Percentiles rank a stretch among this genome's conserved stretches.
These are phyloP conservation scores for Termitomyces sp. DNA, from an alignment of 768 basidiomycete species.

Conservation along the genomic window DNA sequence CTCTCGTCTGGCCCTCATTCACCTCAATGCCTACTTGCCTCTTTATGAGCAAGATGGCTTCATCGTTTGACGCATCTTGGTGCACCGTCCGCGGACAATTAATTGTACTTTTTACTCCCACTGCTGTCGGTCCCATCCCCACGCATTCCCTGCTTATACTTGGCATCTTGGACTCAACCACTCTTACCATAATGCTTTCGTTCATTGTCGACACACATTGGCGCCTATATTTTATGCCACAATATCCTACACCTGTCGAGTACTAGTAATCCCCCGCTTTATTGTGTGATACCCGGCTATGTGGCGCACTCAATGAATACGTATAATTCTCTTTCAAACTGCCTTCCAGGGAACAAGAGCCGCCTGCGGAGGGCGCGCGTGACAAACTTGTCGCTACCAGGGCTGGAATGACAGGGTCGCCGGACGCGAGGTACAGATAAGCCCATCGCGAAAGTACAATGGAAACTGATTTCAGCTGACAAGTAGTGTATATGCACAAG, in stretches of 20 bases:
- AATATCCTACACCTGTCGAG: conserved; percentile 13
- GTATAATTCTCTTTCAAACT: neutral
- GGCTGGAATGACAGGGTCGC: neutral
- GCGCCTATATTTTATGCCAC: conserved; percentile 18
- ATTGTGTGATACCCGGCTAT: conserved; percentile 2
- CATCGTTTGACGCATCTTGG: conserved; percentile 20
- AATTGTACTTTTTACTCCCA: conserved; percentile 5
- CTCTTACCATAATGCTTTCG: neutral
- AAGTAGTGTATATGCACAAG: neutral
- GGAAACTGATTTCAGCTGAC: conserved; percentile 1
- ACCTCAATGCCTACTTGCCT: conserved; percentile 73
- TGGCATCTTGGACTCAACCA: neutral
- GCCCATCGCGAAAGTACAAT: conserved; percentile 1
- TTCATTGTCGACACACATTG: conserved; percentile 2
- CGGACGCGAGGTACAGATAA: conserved; percentile 4
- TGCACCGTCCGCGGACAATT: conserved; percentile 1
- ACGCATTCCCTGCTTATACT: neutral
- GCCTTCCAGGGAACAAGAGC: neutral
- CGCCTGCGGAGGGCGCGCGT: neutral
- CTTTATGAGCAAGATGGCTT: conserved; percentile 72
- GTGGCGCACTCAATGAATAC: conserved; percentile 8
- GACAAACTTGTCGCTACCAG: conserved; percentile 9
- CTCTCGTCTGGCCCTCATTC: conserved; percentile 67
- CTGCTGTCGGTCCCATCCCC: neutral
- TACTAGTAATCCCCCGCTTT: conserved; percentile 1